Evolutionary conservation across 495 filamentous ascomycete genomes (phyloP).

Genomic region (Neurospora sp.): DNA sequence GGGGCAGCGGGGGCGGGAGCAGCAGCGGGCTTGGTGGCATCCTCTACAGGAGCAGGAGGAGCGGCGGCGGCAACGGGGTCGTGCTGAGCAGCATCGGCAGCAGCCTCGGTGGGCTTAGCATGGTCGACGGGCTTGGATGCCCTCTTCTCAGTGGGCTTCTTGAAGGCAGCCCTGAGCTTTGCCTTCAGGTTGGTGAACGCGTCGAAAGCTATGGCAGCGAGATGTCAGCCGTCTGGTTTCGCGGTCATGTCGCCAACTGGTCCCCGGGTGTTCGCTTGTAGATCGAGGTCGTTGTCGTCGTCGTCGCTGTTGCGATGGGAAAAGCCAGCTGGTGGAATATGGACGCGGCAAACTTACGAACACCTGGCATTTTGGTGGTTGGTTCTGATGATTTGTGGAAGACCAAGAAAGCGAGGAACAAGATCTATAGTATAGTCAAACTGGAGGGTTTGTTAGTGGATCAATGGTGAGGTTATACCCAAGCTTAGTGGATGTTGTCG

Average conservation of each 20-base stretch:
- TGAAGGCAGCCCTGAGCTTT: slow-evolving; percentile 29
- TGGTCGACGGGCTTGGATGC: slow-evolving; percentile 1
- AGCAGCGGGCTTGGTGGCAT: not conserved
- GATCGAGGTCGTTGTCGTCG: not conserved
- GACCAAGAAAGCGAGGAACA: not conserved
- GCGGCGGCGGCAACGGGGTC: slow-evolving; percentile 2
- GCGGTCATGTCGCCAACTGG: not conserved
- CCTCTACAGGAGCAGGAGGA: slow-evolving; percentile 4
- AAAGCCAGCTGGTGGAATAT: not conserved
- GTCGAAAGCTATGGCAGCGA: slow-evolving; percentile 11
- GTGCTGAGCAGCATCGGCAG: slow-evolving; percentile 2
- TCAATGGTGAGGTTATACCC: not conserved
- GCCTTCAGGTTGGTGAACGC: slow-evolving; percentile 25
- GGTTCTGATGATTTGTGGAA: not conserved
- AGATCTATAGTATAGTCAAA: not conserved
- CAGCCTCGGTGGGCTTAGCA: slow-evolving; percentile 5
- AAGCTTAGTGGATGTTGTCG: not conserved
- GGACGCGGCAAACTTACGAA: slow-evolving; percentile 7
- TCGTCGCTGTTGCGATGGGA: not conserved
- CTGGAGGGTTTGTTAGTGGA: not conserved
- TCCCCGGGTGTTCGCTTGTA: not conserved
- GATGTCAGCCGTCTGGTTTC: not conserved
- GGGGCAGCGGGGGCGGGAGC: not conserved
- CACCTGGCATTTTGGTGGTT: slow-evolving; percentile 11
- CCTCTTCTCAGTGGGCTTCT: slow-evolving; percentile 18